A percentile compares a stretch with the other conserved stretches of the same genome.
Conservation (phyloP, 441 rosid genomes). For the Arabidopsis hybrid region DNA sequence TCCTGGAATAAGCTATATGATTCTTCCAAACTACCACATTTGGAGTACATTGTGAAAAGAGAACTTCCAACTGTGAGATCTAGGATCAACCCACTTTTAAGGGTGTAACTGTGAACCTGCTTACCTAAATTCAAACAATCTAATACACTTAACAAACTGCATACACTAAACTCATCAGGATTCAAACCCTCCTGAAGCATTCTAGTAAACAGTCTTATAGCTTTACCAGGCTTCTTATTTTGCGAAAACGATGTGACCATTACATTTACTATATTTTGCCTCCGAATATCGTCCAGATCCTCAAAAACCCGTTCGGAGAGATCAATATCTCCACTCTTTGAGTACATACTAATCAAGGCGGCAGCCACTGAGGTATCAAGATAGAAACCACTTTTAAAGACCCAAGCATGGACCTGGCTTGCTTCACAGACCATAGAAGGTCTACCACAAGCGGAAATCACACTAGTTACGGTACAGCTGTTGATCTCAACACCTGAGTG, state of each 20-base stretch:
- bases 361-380: slow-evolving; percentile 58
- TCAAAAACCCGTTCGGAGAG: slow-evolving; percentile 60
- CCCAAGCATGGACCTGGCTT: slow-evolving; percentile 70
- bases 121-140: slow-evolving; percentile 55
- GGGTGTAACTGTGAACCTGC: slow-evolving; percentile 65
- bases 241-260: slow-evolving; percentile 72
- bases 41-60: slow-evolving; percentile 81
- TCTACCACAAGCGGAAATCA: slow-evolving; percentile 67
- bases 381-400: slow-evolving; percentile 62
- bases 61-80: slow-evolving; percentile 76
- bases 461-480: slow-evolving; percentile 61
- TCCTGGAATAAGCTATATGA: slow-evolving; percentile 66
- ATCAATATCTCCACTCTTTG: slow-evolving; percentile 53
- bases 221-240: slow-evolving; percentile 54
- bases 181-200: slow-evolving; percentile 61
- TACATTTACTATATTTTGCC: slow-evolving; percentile 49
- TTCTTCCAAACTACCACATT: slow-evolving; percentile 67
- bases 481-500: slow-evolving; percentile 57
- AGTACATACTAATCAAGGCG: slow-evolving; percentile 69
- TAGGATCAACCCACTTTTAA: slow-evolving; percentile 60
- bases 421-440: slow-evolving; percentile 59
- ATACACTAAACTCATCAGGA: slow-evolving; percentile 64
- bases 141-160: slow-evolving; percentile 65
- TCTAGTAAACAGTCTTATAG: slow-evolving; percentile 54
- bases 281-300: slow-evolving; percentile 50